Conservation (phyloP, 305 asterid genomes). For the Fraxinus floribunda region DNA sequence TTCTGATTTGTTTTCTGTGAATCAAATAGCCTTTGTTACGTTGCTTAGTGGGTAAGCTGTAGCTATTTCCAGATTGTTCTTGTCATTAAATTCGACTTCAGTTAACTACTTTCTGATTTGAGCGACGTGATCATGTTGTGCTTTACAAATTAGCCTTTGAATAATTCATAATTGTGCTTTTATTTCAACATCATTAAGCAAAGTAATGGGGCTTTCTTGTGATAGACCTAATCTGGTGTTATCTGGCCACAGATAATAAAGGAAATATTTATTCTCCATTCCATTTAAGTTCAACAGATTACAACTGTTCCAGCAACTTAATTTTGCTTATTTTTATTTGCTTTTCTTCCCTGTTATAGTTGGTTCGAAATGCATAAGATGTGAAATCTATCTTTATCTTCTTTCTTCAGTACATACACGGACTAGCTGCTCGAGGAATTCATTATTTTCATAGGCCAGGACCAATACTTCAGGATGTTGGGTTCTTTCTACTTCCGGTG, state of each 20-base stretch:
- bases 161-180: background rate
- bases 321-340: background rate
- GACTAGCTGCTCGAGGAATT: constrained; percentile 92
- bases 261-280: background rate
- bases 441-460: constrained; percentile 96
- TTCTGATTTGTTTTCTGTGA: background rate
- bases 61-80: background rate
- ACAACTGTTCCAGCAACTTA: background rate
- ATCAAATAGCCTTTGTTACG: background rate
- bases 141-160: background rate
- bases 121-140: background rate
- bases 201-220: background rate
- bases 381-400: constrained; percentile 8
- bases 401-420: constrained; percentile 81
- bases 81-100: background rate
- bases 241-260: background rate
- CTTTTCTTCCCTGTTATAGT: background rate
- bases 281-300: background rate
- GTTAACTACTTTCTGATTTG: background rate
- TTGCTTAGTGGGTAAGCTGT: background rate
- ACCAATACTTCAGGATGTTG: constrained; percentile 81
- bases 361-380: background rate
- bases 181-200: background rate
- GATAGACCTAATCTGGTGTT: background rate
- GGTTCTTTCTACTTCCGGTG: constrained; percentile 93